Base-by-base conservation (phyloP, 2,329 filamentous ascomycete genomes). In the Botrytis galanthina region DNA sequence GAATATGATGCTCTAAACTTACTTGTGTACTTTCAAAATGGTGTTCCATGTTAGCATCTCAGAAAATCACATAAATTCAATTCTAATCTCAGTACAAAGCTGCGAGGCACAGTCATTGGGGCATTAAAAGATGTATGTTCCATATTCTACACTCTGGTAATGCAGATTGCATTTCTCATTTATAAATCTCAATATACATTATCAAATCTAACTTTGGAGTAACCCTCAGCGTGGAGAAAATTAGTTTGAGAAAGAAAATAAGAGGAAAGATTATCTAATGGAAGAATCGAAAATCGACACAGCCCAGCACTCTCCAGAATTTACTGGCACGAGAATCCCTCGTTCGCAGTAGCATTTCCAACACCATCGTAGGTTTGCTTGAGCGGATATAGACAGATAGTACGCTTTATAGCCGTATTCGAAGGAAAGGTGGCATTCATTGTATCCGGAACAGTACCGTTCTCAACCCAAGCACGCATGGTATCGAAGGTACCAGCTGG, bases 391-490 rank as follows among this genome's bases (percentile, higher is more conserved):
- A 26, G 26, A 14, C 48, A 51, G 48, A 51, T 26, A 12, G 48
- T 51, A 26, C 48, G 26, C 26, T 51, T 51, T n/a, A n/a, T 9
- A 51, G 48, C 10, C 9, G 4, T 51, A 4, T n/a, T 51, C 10
- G 48, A 51, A 51, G 10, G 10, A 6, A 51, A 51, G 48, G 26
- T 51, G 9, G 48, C 10, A 14, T 51, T n/a, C 22, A 51, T 51
- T 3, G 22, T 51, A 14, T 68, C 66, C 16, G 66, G 66, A 7
- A 54, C 18, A 14, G 9, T 54, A 12, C 29, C 66, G 16, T 68
- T 69, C 46, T 69, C 46, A 12, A 69, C 20, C 66, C 66, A 69
- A 29, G 42, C 66, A 20, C 32, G 42, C 26, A 69, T 10, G 10
- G 7, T 29, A 22, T 51, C 32, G n/a, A 69, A 35, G 9, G 46